Evolutionary conservation across 306 rosid species (phyloP).

Genomic region (Glycyrrhiza uralensis): DNA sequence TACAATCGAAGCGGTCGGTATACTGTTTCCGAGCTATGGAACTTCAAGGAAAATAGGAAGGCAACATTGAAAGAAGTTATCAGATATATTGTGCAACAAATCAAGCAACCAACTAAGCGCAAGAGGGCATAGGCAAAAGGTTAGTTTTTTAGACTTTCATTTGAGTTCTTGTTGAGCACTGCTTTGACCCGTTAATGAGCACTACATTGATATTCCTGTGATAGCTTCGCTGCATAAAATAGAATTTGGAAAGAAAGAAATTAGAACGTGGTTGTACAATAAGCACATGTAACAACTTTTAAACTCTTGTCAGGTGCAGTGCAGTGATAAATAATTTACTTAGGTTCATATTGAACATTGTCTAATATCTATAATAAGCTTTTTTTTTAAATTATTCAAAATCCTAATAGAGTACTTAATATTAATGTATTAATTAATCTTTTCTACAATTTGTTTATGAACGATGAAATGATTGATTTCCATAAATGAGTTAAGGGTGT

Average conservation of each 20-base stretch:
- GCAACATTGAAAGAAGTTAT: slow-evolving; percentile 92
- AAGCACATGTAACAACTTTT: not conserved
- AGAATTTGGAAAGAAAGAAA: not conserved
- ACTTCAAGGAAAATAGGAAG: slow-evolving; percentile 71
- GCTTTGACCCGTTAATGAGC: no score
- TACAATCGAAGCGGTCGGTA: slow-evolving; percentile 86
- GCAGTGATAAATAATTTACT: no score
- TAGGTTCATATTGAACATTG: not conserved
- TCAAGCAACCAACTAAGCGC: slow-evolving; percentile 62
- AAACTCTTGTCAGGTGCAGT: no score
- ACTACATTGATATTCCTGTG: no score
- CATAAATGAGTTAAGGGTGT: no score
- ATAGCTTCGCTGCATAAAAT: not conserved
- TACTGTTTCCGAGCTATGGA: slow-evolving; percentile 67
- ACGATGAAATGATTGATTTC: no score
- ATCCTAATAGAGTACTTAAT: not conserved
- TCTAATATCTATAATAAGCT: not conserved
- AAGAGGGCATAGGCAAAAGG: slow-evolving; percentile 62
- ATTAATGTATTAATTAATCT: not conserved
- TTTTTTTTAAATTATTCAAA: not conserved
- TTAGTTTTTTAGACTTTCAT: slow-evolving; percentile 18
- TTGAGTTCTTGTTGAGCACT: no score
- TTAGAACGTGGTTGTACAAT: not conserved
- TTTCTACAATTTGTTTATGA: not conserved
- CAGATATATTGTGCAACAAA: slow-evolving; percentile 38